Base-by-base conservation (phyloP, 1,284 basidiomycete species). In the Malassezia caprae region DNA sequence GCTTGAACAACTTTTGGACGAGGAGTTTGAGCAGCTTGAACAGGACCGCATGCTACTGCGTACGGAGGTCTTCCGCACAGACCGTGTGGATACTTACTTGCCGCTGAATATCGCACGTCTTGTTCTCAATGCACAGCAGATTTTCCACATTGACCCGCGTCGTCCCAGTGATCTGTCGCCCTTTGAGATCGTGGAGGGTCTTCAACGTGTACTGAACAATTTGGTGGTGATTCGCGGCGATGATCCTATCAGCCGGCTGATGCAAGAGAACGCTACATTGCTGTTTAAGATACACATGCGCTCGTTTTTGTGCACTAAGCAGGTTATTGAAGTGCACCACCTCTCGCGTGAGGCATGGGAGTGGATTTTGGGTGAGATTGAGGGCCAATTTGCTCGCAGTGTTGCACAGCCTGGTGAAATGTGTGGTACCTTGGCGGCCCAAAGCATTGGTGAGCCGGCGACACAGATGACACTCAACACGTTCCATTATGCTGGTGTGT, bases 401-500 rank as follows among this genome's bases (percentile, higher is more conserved):
- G 73, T 96, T 2, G 90, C 82, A 23, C 87, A 93, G 70, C 88
- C 94, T 0, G 91, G 93, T 48, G 94, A 98, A 78, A 98, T 98
- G 94, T 98, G 94, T 66, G 94, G 94, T 44, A 96, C 90, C 0
- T 82, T 98, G 13, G 87, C 94, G 32, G 94, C 94, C 0, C 94
- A 98, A 77, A 96, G 90, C 4, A 99, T 98, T 63, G 94, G 94
- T 77, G 94, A 98, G 80, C 94, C 94, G 0, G 94, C 94, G 2
- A 99, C 94, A 1, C 94, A 99, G 76, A 99, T 99, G 94, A 99
- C 94, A 30, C 79, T 99, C 64, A 99, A 99, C 76, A 99, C 94
- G 8, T 99, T 99, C 83, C 94, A 99, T 79, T 96, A 98, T 74
- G 55, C 70, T 85, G 90, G 93, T 71, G 93, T 98, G 75, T 93